Conservation (phyloP, 148 eudicot species). For the Cornus florida region DNA sequence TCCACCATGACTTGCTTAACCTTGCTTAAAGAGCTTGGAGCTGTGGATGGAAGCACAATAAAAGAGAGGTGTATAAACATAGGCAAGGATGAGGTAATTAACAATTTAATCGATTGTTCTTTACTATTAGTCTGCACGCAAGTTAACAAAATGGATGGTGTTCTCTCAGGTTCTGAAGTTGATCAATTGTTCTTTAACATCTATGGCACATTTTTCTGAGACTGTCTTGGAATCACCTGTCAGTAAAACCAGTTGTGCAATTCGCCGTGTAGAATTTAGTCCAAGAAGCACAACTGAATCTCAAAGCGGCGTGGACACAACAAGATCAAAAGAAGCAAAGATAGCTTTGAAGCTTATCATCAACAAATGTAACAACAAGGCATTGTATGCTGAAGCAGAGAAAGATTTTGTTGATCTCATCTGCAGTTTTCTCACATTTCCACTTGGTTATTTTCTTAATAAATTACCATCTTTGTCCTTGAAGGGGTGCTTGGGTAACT, state of each 20-base stretch:
- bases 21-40: slow-evolving; percentile 1
- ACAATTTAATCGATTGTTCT: not conserved
- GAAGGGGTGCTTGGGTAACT: not conserved
- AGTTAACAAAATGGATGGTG: not conserved
- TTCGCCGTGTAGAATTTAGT: not conserved
- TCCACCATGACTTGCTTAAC: not conserved
- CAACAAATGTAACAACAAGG: not conserved
- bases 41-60: not conserved
- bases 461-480: not conserved
- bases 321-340: not conserved
- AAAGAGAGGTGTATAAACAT: not conserved
- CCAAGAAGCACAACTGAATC: too few species aligned
- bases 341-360: slow-evolving; percentile 1
- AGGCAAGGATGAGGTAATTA: slow-evolving; percentile 4
- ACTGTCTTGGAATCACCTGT: not conserved
- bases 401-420: slow-evolving; percentile 6
- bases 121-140: too few species aligned
- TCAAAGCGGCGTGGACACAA: not conserved
- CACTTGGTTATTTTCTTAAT: slow-evolving; percentile 5
- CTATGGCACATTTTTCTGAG: not conserved
- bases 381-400: slow-evolving; percentile 3
- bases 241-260: not conserved
- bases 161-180: slow-evolving; percentile 3
- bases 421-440: not conserved
- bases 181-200: slow-evolving; percentile 4